phyloP scores from a whole-genome alignment of 495 filamentous ascomycete genomes.

The Penicillium longicatenatum region DNA sequence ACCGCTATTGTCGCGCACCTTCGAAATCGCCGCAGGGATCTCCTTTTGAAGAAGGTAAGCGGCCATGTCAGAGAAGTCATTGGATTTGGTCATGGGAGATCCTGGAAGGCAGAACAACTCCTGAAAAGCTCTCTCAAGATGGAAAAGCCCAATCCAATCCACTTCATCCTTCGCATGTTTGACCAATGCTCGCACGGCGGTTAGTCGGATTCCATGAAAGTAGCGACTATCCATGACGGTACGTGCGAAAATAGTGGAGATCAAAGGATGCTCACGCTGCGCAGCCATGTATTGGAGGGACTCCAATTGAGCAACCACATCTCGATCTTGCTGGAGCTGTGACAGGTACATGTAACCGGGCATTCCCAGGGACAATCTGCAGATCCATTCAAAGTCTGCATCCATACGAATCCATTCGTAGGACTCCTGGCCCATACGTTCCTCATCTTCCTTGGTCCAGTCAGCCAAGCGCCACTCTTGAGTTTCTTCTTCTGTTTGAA shows the following conservation, averaged over 20 bases:
- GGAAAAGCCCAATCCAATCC: conserved; percentile 78
- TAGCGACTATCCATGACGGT: conserved; percentile 91
- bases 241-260: conserved; percentile 81
- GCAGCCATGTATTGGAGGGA: conserved; percentile 62
- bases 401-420: conserved; percentile 99
- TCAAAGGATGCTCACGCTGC: conserved; percentile 67
- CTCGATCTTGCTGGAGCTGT: conserved; percentile 94
- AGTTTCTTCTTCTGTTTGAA: conserved; percentile 79
- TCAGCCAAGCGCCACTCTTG: conserved; percentile 81
- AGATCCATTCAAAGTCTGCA: conserved; percentile 97
- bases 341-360: conserved; percentile 96
- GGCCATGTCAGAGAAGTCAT: conserved; percentile 85
- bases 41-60: conserved; percentile 80
- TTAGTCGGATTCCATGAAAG: conserved; percentile 85
- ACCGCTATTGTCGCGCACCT: conserved; percentile 72
- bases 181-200: conserved; percentile 74
- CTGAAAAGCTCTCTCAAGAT: conserved; percentile 81
- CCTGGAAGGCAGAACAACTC: conserved; percentile 81
- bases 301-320: conserved; percentile 94
- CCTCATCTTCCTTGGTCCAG: conserved; percentile 84
- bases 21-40: conserved; percentile 77
- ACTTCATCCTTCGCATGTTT: conserved; percentile 69
- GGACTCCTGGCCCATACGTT: conserved; percentile 88
- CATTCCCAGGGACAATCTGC: conserved; percentile 74
- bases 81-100: conserved; percentile 74